Evolutionary conservation across 495 filamentous ascomycete genomes (phyloP), one percentile per base, ranked within the genome.

Genomic region (Penicillium fimorum): DNA sequence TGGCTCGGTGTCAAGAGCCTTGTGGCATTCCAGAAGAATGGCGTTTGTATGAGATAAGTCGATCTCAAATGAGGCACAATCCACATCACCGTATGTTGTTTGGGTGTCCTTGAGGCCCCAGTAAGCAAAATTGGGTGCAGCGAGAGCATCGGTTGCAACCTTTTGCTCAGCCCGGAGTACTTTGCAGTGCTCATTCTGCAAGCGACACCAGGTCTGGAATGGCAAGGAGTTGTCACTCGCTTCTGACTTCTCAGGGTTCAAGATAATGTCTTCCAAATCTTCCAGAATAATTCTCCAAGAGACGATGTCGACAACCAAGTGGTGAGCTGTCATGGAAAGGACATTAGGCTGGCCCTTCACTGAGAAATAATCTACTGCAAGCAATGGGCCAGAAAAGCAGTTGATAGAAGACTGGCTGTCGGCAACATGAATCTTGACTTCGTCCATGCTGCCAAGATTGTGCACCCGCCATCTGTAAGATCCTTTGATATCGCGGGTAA

Each of bases 281-380:
- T 86, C 76, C 13, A 87, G 72, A 8, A 91, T 82, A 18, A 88
- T 76, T 18, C 81, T 75, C 87, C 86, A 90, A 0, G 87, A 90
- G 9, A 86, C 82, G 29, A 88, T 79, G 56, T 91, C 87, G 29
- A 90, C 78, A 4, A 86, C 84, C 1, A 89, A 67, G 58, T 89
- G 87, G 60, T 90, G 87, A 3, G 80, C 85, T 8, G 79, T 76
- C 64, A 91, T 71, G 29, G 86, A 87, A n/a, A 90, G 56, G 9
- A 85, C 60, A 37, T 80, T 52, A 18, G 46, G 22, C 41, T 55
- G 76, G 11, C 70, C 69, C 11, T 66, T 48, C 9, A 79, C 76
- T 24, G 73, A 58, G 6, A 89, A 82, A 29, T 79, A 55, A 42
- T 80, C 74, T 0, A 76, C 62, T 4, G 75, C 70, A 18, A 82